These are phyloP conservation scores for Fomitopsis betulina DNA, from an alignment of 1,284 basidiomycete species.

Conservation along the genomic window DNA sequence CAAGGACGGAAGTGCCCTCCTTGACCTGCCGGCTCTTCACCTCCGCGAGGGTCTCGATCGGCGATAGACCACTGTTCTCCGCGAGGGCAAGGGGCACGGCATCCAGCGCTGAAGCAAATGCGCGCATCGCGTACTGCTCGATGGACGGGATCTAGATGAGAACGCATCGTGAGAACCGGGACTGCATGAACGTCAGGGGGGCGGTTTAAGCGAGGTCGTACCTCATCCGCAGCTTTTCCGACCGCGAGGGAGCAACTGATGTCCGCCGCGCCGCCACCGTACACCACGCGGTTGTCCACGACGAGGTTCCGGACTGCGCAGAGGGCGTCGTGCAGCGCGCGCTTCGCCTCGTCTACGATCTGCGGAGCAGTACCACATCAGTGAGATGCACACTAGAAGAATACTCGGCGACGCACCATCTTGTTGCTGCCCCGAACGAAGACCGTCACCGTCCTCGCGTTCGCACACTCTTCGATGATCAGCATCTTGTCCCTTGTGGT, in stretches of 20 bases:
- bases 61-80: conserved; percentile 95
- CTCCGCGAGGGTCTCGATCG: conserved; percentile 94
- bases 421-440: conserved; percentile 98
- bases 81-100: conserved; percentile 92
- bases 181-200: not conserved
- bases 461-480: conserved; percentile 98
- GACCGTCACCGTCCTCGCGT: conserved; percentile 93
- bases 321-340: conserved; percentile 95
- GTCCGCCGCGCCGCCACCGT: conserved; percentile 96
- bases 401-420: conserved; percentile 64
- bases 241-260: conserved; percentile 95
- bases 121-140: conserved; percentile 99
- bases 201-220: conserved; percentile 26
- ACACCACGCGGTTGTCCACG: conserved; percentile 94
- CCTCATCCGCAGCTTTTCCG: conserved; percentile 90
- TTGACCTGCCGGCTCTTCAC: conserved; percentile 93
- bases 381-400: not conserved
- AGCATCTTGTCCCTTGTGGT: conserved; percentile 99
- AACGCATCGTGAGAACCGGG: not conserved
- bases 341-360: conserved; percentile 99
- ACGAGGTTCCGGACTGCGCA: conserved; percentile 96
- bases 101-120: conserved; percentile 93
- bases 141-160: conserved; percentile 79
- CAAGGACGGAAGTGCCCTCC: conserved; percentile 81
- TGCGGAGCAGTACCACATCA: conserved; percentile 28